Conservation (phyloP, 441 rosid species). For the Cnidoscolus chayamansa region DNA sequence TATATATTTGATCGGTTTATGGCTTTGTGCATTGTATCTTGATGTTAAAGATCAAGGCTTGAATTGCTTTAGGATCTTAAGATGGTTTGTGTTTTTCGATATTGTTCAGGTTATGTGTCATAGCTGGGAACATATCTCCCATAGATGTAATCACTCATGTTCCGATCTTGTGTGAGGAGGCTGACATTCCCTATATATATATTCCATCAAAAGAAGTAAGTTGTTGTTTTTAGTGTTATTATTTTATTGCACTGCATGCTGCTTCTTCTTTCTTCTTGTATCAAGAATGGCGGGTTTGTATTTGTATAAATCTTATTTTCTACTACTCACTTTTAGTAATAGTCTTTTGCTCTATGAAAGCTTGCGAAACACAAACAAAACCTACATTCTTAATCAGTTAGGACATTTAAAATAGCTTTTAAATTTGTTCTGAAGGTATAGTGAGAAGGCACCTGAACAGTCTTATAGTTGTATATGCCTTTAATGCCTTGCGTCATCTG, state of each 20-base stretch:
- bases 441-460: background rate
- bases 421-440: background rate
- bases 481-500: too few species aligned
- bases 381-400: background rate
- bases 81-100: conserved; percentile 1
- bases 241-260: background rate
- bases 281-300: background rate
- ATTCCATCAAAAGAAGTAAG: conserved; percentile 90
- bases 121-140: conserved; percentile 90
- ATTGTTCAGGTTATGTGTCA: conserved; percentile 66
- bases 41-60: background rate
- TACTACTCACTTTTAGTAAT: background rate
- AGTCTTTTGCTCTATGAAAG: background rate
- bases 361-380: background rate
- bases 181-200: conserved; percentile 71
- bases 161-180: conserved; percentile 71
- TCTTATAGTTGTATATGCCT: background rate
- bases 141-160: conserved; percentile 96
- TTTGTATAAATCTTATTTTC: background rate
- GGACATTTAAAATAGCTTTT: background rate
- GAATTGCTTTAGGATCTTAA: background rate
- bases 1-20: background rate
- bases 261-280: background rate
- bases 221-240: background rate
- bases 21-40: background rate